Percentiles rank a stretch among this genome's conserved stretches.
phyloP scores from a whole-genome alignment of 1,284 basidiomycete genomes.

The Fomitopsis pinicola region DNA sequence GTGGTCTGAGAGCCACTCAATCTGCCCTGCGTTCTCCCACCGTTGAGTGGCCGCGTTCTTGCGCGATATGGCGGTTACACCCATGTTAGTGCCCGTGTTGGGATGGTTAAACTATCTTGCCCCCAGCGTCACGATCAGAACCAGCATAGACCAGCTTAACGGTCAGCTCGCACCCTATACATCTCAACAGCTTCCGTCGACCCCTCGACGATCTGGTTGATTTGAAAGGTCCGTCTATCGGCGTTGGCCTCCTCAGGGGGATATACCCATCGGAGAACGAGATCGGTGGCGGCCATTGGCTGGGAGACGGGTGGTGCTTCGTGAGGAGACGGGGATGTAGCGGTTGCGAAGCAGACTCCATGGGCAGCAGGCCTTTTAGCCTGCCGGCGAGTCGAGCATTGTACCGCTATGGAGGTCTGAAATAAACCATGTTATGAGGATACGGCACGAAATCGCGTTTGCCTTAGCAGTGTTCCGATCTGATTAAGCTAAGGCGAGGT shows the following conservation, averaged over 20 bases:
- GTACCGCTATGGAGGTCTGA: background rate
- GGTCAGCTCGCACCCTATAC: slow-evolving; percentile 37
- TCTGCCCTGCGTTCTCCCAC: slow-evolving; percentile 49
- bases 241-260: slow-evolving; percentile 27
- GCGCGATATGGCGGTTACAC: slow-evolving; percentile 46
- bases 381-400: background rate
- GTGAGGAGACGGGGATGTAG: background rate
- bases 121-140: background rate
- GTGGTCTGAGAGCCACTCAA: slow-evolving; percentile 45
- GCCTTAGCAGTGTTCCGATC: slow-evolving; percentile 17
- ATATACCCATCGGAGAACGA: slow-evolving; percentile 40
- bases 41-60: slow-evolving; percentile 38
- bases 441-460: background rate
- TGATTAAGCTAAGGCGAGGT: slow-evolving; percentile 25
- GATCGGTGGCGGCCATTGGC: slow-evolving; percentile 27
- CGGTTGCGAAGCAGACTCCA: background rate
- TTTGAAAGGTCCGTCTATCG: slow-evolving; percentile 43
- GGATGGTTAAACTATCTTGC: slow-evolving; percentile 48
- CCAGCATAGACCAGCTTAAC: background rate
- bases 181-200: slow-evolving; percentile 33
- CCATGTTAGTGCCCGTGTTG: slow-evolving; percentile 37
- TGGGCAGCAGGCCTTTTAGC: background rate
- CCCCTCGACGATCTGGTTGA: slow-evolving; percentile 32
- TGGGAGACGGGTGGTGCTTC: background rate
- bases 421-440: background rate